Evolutionary conservation across 2,329 filamentous ascomycete species (phyloP).

Genomic region (Colletotrichum tofieldiae): DNA sequence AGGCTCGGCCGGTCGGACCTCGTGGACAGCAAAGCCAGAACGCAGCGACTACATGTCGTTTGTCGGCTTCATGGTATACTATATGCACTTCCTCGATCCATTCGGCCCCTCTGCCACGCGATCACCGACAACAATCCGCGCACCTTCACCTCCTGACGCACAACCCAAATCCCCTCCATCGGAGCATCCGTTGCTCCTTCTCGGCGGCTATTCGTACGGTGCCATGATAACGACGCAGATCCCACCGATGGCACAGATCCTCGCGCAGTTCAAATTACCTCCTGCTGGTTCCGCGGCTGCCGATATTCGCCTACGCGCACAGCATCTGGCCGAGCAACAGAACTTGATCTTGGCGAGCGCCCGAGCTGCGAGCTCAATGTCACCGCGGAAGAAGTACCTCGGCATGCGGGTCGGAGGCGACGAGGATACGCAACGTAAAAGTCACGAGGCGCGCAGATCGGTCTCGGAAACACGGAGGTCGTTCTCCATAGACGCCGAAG

Average conservation of each 20-base stretch:
- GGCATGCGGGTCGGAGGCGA: conserved; percentile 67
- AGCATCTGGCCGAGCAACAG: conserved; percentile 76
- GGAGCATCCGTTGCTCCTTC: conserved; percentile 63
- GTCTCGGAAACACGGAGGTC: conserved; percentile 58
- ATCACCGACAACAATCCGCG: conserved; percentile 7
- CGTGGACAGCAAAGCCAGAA: conserved; percentile 89
- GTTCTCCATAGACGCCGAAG: conserved; percentile 63
- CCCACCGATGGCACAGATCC: conserved; percentile 73
- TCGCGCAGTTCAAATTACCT: conserved; percentile 71
- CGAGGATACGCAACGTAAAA: conserved; percentile 59
- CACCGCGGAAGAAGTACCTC: conserved; percentile 47
- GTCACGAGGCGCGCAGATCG: conserved; percentile 55
- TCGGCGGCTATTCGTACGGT: conserved; percentile 93
- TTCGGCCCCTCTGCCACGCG: conserved; percentile 46
- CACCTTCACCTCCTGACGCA: conserved; percentile 28
- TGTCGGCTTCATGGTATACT: conserved; percentile 84
- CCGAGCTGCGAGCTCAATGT: conserved; percentile 51
- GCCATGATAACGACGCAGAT: conserved; percentile 84
- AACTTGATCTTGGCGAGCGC: conserved; percentile 61
- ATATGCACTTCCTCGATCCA: conserved; percentile 73
- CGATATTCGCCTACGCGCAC: conserved; percentile 80
- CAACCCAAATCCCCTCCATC: conserved; percentile 10
- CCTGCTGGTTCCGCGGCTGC: conserved; percentile 71
- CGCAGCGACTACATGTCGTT: conserved; percentile 86
- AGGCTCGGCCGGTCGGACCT: conserved; percentile 82